A percentile compares a stretch with the other conserved stretches of the same genome.
These are phyloP conservation scores for Pseudoneurospora amorphoporcata DNA, from an alignment of 495 filamentous ascomycete species.

Conservation along the genomic window DNA sequence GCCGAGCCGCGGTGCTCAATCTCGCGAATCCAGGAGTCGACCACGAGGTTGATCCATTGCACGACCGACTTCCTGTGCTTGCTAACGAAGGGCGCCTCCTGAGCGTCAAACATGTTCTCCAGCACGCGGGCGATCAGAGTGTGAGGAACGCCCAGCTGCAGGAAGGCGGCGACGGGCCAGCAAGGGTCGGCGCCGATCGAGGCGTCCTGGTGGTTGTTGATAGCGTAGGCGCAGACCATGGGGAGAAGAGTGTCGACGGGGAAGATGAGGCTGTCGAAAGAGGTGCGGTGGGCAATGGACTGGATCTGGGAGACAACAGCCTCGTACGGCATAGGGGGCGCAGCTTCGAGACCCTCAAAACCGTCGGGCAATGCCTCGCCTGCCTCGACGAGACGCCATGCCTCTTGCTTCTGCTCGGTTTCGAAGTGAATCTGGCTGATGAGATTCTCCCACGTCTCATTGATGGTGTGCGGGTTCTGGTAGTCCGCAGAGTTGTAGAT, in stretches of 20 bases:
- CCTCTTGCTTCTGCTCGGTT: conserved; percentile 40
- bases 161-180: conserved; percentile 77
- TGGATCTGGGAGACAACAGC: conserved; percentile 62
- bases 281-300: conserved; percentile 65
- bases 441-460: conserved; percentile 72
- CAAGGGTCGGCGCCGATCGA: conserved; percentile 47
- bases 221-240: conserved; percentile 66
- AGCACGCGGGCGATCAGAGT: conserved; percentile 67
- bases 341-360: conserved; percentile 5
- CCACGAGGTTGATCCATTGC: conserved; percentile 31
- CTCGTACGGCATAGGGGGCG: conserved; percentile 60
- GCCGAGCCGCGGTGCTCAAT: conserved; percentile 27
- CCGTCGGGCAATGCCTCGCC: conserved; percentile 8
- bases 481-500: conserved; percentile 86
- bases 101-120: conserved; percentile 72
- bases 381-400: conserved; percentile 14
- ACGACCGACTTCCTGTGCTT: conserved; percentile 29
- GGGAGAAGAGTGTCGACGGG: conserved; percentile 51
- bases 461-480: conserved; percentile 72
- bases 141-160: conserved; percentile 63
- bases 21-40: conserved; percentile 32
- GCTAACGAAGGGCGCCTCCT: conserved; percentile 74
- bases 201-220: conserved; percentile 57
- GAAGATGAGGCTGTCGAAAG: conserved; percentile 64
- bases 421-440: conserved; percentile 59